Evolutionary conservation across 2,329 filamentous ascomycete species (phyloP), one percentile per base, ranked within the genome.

Genomic region (Exophiala aquamarina): DNA sequence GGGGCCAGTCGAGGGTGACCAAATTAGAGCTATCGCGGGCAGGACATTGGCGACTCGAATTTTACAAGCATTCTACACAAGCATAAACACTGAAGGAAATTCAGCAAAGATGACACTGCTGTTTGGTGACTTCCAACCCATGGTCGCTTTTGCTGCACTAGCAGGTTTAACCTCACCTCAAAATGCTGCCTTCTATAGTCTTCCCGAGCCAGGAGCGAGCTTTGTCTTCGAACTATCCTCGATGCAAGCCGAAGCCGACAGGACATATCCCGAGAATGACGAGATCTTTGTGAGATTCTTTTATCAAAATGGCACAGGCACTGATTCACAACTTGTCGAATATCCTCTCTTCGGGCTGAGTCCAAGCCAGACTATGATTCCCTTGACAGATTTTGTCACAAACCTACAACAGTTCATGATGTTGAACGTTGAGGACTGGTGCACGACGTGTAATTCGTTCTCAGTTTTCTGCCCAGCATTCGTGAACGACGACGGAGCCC

Each of bases 221-320:
- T 66, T 77, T 39, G 65, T 74, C 5, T 74, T 81, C 43, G 78
- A 81, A 56, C 66, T 81, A 9, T 78, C 72, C 61, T 73, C 70
- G 47, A 61, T 67, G 35, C 63, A 65, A 10, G 58, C 56, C 28
- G 63, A 66, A 36, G 47, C 54, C 19, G 48, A 56, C 14, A 42
- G 44, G n/a, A 57, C 60, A 17, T 76, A 74, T 44, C 73, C 74
- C 1, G 41, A 52, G 11, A 57, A 59, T 0, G 60, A 66, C 3
- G 68, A 81, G 17, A 68, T 83, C 32, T 78, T 66, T 62, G 73
- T 83, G 21, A 72, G 76, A 15, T 80, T 83, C 60, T 66, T 73
- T 47, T 75, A 78, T 63, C 76, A 75, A 56, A 83, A 83, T 56
- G 77, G 76, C 39, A 79, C 78, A 0, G 64, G 67, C 18, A 41